Percentiles rank a stretch among this genome's conserved stretches.
These are phyloP conservation scores for Fagopyrum esculentum DNA, from an alignment of 148 eudicot genomes.

Conservation along the genomic window DNA sequence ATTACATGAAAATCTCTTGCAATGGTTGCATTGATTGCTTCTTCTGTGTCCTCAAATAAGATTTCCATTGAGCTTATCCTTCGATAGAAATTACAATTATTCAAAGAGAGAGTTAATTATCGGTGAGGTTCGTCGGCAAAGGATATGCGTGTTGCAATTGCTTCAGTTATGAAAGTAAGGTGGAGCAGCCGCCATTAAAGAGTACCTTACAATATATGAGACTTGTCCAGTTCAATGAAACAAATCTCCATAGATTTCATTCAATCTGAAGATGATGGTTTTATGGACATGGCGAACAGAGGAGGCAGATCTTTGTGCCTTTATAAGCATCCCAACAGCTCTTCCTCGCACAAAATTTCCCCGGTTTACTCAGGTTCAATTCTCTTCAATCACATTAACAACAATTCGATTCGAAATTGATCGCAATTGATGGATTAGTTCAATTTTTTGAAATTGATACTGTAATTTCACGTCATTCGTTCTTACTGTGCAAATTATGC, in stretches of 20 bases:
- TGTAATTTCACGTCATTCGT: too few species aligned
- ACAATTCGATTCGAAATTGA: too few species aligned
- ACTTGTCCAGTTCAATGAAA: background rate
- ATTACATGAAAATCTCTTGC: background rate
- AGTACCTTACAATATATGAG: background rate
- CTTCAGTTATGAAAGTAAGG: too few species aligned
- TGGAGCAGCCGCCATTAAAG: background rate
- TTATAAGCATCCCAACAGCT: slow-evolving; percentile 1
- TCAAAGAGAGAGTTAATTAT: too few species aligned
- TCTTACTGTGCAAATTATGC: too few species aligned
- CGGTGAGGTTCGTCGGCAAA: too few species aligned
- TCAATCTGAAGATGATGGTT: background rate
- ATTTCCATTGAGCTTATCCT: too few species aligned
- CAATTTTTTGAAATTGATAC: background rate
- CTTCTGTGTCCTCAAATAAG: too few species aligned
- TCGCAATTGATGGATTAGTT: too few species aligned
- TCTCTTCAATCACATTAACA: too few species aligned
- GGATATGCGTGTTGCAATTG: background rate
- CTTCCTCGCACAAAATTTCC: background rate
- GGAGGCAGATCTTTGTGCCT: background rate
- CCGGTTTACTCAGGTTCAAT: slow-evolving; percentile 4
- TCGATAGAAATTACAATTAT: too few species aligned
- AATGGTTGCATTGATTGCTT: background rate
- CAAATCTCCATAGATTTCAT: background rate
- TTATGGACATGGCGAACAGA: background rate